These are phyloP conservation scores for Saitozyma podzolica DNA, from an alignment of 768 basidiomycete genomes.

Conservation along the genomic window DNA sequence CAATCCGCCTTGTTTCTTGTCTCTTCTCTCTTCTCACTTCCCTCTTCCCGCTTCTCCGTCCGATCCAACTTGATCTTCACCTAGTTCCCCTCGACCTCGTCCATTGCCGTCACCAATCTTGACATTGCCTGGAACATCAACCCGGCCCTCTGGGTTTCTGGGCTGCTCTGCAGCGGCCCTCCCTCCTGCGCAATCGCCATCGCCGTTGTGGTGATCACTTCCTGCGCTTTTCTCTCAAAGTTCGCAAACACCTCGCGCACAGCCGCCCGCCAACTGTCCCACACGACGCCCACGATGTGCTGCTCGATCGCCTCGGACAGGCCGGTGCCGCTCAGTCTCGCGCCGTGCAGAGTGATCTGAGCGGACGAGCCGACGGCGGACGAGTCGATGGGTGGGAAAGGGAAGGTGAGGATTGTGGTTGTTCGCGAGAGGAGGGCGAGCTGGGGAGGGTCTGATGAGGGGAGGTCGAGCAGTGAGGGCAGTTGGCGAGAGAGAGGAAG, in stretches of 20 bases:
- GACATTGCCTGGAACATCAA: slow-evolving; percentile 48
- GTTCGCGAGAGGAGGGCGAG: slow-evolving; percentile 44
- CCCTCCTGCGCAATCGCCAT: not conserved
- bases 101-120: slow-evolving; percentile 47
- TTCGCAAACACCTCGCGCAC: slow-evolving; percentile 40
- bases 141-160: slow-evolving; percentile 47
- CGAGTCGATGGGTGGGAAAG: slow-evolving; percentile 40
- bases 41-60: not conserved
- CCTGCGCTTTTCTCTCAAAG: slow-evolving; percentile 44
- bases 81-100: slow-evolving; percentile 43
- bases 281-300: slow-evolving; percentile 46
- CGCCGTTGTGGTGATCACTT: slow-evolving; percentile 27
- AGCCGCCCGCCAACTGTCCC: slow-evolving; percentile 45
- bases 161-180: not conserved
- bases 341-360: slow-evolving; percentile 45
- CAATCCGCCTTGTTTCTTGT: not conserved
- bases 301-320: slow-evolving; percentile 44
- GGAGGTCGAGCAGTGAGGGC: slow-evolving; percentile 32
- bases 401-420: slow-evolving; percentile 47
- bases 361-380: slow-evolving; percentile 32
- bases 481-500: slow-evolving; percentile 36
- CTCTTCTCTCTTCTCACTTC: not conserved
- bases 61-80: not conserved
- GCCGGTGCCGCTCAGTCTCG: slow-evolving; percentile 41
- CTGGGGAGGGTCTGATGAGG: slow-evolving; percentile 48